A percentile compares a stretch with the other conserved stretches of the same genome.
These are phyloP conservation scores for Malassezia cuniculi DNA, from an alignment of 1,284 basidiomycete species.

Conservation along the genomic window DNA sequence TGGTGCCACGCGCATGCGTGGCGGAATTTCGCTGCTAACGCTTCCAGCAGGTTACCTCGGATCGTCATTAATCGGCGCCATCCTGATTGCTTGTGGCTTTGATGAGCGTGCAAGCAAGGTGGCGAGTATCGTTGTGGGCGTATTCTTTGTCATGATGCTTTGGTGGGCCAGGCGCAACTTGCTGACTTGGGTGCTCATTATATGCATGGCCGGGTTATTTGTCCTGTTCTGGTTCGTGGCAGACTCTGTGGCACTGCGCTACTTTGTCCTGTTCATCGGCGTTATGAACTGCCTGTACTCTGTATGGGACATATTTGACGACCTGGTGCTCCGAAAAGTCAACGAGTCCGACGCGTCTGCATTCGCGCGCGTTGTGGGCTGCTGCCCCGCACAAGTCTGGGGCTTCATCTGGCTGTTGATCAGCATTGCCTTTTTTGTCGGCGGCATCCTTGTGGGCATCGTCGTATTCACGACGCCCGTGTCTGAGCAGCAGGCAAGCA, in stretches of 20 bases:
- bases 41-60: slow-evolving; percentile 62
- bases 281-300: slow-evolving; percentile 43
- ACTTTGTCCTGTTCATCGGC: slow-evolving; percentile 71
- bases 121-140: slow-evolving; percentile 66
- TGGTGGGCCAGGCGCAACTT: slow-evolving; percentile 71
- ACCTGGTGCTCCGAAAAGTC: slow-evolving; percentile 59
- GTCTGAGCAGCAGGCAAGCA: slow-evolving; percentile 22
- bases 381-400: slow-evolving; percentile 49
- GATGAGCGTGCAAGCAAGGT: slow-evolving; percentile 85
- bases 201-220: slow-evolving; percentile 31
- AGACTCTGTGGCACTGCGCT: slow-evolving; percentile 39
- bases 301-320: slow-evolving; percentile 51
- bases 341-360: slow-evolving; percentile 81
- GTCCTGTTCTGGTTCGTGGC: slow-evolving; percentile 30
- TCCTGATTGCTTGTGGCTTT: slow-evolving; percentile 75
- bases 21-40: slow-evolving; percentile 72
- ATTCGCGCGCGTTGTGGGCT: slow-evolving; percentile 72
- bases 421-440: slow-evolving; percentile 66
- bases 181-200: slow-evolving; percentile 48
- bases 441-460: slow-evolving; percentile 54
- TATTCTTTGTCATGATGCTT: slow-evolving; percentile 77
- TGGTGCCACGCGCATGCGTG: slow-evolving; percentile 81
- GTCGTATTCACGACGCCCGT: slow-evolving; percentile 35
- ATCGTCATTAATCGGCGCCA: slow-evolving; percentile 63
- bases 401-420: slow-evolving; percentile 71